Evolutionary conservation across 129 eudicot genomes (phyloP), one percentile per base, ranked within the genome.

Genomic region (Artemisia tridentata): DNA sequence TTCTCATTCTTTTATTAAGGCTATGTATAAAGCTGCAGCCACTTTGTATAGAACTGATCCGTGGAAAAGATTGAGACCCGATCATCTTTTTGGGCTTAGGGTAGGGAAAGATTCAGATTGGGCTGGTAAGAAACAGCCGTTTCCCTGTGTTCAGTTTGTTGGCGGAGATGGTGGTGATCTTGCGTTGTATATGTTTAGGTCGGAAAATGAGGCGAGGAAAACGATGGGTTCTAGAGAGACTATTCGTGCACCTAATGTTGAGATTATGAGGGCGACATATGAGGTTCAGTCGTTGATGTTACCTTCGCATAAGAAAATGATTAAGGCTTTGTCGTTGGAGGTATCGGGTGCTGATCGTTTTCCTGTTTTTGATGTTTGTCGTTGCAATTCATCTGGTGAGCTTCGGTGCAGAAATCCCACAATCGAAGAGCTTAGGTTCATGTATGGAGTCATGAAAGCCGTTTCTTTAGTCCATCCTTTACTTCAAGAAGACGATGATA

Each of bases 121-220:
- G 96, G 45, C 79, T 13, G 59, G 78, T 16, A 79, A 78, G 29
- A 85, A 88, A 67, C 95, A 88, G 63, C 86, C 80, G 10, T 88
- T 88, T 63, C 84, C 86, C 0, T 88, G 88, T 57, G 20, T 80
- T 62, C 95, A 85, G 41, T 80, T 85, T 50, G 72, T 85, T 14
- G 90, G 90, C 5, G 90, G 86, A 29, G 88, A 85, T 70, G 95
- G 88, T 53, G 95, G 95, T 27, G 95, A 88, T 80, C 23, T 88
- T 43, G 96, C 81, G 63, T 50, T 88, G 29, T 72, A 85, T 63
- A 61, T 88, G 91, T 85, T 83, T 49, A 69, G 82, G 52, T 83
- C 96, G 0, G 80, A 83, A 51, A 75, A 63, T 62, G 88, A 88
- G 65, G 91, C 88, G 2, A 63, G 25, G 67, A 83, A 72, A 54